A percentile compares a stretch with the other conserved stretches of the same genome.
Conservation (phyloP, 345 rosid genomes). For the Ceriops zippeliana region DNA sequence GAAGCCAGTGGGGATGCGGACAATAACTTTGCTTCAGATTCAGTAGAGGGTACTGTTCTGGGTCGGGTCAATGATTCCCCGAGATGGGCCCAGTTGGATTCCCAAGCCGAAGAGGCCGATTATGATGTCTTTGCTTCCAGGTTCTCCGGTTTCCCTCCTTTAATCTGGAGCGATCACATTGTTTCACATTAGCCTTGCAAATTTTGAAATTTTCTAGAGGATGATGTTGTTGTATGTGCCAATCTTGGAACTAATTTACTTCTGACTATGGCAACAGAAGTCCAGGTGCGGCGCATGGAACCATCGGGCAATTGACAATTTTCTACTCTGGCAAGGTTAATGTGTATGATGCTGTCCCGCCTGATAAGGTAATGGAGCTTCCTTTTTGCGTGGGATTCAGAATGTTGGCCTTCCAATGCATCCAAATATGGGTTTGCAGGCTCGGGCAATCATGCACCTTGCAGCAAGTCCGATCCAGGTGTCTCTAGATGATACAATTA, state of each 20-base stretch:
- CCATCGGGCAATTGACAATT: slow-evolving; percentile 74
- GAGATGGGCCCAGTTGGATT: slow-evolving; percentile 34
- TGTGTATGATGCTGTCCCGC: slow-evolving; percentile 76
- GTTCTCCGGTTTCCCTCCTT: slow-evolving; percentile 18
- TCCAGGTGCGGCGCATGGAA: slow-evolving; percentile 39
- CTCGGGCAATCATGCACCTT: slow-evolving; percentile 71
- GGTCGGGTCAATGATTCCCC: slow-evolving; percentile 42
- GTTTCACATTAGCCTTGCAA: no score
- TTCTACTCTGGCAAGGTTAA: slow-evolving; percentile 90
- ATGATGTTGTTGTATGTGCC: background rate
- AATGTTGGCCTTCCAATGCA: slow-evolving; percentile 39
- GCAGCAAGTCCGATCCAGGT: slow-evolving; percentile 63
- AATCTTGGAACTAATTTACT: slow-evolving; percentile 12
- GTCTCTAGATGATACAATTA: slow-evolving; percentile 39
- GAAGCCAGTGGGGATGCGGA: slow-evolving; percentile 35
- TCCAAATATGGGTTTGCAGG: slow-evolving; percentile 63
- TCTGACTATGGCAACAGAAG: slow-evolving; percentile 43
- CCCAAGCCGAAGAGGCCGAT: slow-evolving; percentile 34
- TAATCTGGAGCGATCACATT: background rate
- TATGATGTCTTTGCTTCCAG: slow-evolving; percentile 49
- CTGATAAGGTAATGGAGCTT: slow-evolving; percentile 71
- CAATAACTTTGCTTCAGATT: slow-evolving; percentile 14
- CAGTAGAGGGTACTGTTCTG: slow-evolving; percentile 40
- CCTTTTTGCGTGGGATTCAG: slow-evolving; percentile 36
- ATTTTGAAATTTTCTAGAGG: no score